Evolutionary conservation across 1,284 basidiomycete genomes (phyloP).

Genomic region (Irpex sp.): DNA sequence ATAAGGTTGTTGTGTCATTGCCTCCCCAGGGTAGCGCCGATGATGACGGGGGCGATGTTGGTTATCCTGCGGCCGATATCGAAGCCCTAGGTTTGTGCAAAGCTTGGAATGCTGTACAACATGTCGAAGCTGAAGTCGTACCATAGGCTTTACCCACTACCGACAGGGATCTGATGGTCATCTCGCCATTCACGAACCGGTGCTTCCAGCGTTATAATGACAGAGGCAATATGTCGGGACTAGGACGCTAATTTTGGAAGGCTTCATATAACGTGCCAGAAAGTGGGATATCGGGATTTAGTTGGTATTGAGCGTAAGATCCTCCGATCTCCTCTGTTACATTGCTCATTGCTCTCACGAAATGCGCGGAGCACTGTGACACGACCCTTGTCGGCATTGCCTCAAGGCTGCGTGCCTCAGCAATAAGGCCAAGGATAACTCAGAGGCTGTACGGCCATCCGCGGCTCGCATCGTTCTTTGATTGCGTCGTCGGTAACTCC

Average conservation of each 20-base stretch:
- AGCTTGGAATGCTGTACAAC: too few species aligned
- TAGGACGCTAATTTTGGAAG: neutral
- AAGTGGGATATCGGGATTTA: neutral
- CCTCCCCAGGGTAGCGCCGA: neutral
- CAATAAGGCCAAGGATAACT: neutral
- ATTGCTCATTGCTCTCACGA: neutral
- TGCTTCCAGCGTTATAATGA: neutral
- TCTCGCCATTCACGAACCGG: neutral
- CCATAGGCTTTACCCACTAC: too few species aligned
- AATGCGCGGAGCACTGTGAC: neutral
- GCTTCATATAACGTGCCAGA: neutral
- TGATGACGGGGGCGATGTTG: too few species aligned
- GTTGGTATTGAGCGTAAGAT: neutral
- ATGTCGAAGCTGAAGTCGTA: too few species aligned
- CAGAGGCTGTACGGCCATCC: neutral
- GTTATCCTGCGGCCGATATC: too few species aligned
- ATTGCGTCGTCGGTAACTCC: too few species aligned
- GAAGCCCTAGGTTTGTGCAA: too few species aligned
- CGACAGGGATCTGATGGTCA: too few species aligned
- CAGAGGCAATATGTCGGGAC: neutral
- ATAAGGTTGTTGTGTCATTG: neutral
- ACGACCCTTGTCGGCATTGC: neutral
- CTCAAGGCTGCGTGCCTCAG: neutral
- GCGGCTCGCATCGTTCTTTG: neutral
- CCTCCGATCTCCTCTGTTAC: neutral